Conservation (phyloP, 2,329 filamentous ascomycete species). For the Cercospora zeae-maydis region DNA sequence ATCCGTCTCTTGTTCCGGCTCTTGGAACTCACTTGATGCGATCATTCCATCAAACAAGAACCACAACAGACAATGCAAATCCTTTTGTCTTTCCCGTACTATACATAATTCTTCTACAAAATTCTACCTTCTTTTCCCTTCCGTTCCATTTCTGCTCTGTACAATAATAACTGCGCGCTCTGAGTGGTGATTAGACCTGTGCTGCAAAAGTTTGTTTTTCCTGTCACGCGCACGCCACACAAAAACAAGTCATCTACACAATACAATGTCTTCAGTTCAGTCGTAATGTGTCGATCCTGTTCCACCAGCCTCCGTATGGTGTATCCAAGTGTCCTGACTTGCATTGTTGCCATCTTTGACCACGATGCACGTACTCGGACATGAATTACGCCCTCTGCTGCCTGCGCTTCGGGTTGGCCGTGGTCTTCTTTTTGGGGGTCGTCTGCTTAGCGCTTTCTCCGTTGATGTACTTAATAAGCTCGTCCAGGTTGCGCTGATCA, state of each 20-base stretch:
- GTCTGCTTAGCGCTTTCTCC: slow-evolving; percentile 51
- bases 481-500: slow-evolving; percentile 75
- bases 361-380: neutral
- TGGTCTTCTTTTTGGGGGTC: slow-evolving; percentile 48
- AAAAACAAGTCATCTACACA: neutral
- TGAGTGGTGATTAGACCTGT: neutral
- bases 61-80: neutral
- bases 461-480: slow-evolving; percentile 92
- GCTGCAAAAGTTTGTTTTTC: neutral
- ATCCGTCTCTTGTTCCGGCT: too few species aligned
- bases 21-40: too few species aligned
- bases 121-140: neutral
- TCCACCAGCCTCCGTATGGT: neutral
- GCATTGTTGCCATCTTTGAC: neutral
- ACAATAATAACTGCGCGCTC: neutral
- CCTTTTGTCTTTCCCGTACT: neutral
- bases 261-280: neutral
- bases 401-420: slow-evolving; percentile 44
- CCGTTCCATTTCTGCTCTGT: neutral
- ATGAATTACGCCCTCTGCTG: slow-evolving; percentile 22
- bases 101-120: neutral
- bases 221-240: neutral
- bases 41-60: too few species aligned
- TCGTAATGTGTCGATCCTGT: neutral
- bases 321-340: neutral